phyloP scores from a whole-genome alignment of 495 filamentous ascomycete species.

The Platismatia glauca region DNA sequence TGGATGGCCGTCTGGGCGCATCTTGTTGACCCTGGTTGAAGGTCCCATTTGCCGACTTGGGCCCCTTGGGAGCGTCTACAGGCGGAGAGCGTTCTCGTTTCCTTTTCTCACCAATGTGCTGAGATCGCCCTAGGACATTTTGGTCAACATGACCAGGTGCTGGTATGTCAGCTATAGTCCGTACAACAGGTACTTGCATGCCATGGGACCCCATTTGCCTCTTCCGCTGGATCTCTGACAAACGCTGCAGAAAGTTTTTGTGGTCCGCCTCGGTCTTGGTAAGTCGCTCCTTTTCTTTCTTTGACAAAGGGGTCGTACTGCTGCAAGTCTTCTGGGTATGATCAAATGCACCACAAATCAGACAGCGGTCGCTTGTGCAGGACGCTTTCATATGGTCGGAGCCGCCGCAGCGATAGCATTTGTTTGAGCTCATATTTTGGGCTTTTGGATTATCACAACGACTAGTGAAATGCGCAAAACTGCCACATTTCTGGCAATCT shows the following conservation, averaged over 20 bases:
- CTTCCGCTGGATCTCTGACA: conserved; percentile 33
- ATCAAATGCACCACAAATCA: conserved; percentile 40
- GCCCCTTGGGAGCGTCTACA: conserved; percentile 20
- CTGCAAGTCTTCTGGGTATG: conserved; percentile 33
- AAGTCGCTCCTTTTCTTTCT: conserved; percentile 30
- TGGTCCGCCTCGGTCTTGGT: conserved; percentile 31
- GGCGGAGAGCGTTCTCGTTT: conserved; percentile 34
- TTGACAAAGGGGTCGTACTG: conserved; percentile 29
- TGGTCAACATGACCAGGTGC: conserved; percentile 13
- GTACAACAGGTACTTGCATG: conserved; percentile 38
- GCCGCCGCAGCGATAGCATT: conserved; percentile 39
- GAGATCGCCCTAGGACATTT: conserved; percentile 13
- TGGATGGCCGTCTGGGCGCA: background rate
- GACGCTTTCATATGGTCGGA: conserved; percentile 32
- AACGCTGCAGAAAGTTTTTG: conserved; percentile 28
- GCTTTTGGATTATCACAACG: conserved; percentile 42
- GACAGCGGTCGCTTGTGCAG: conserved; percentile 38
- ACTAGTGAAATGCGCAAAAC: conserved; percentile 38
- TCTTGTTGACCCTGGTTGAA: background rate
- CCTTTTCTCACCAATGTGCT: conserved; percentile 32
- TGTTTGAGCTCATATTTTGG: conserved; percentile 30
- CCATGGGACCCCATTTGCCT: conserved; percentile 40
- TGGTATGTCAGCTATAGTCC: conserved; percentile 26
- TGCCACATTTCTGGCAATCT: conserved; percentile 42
- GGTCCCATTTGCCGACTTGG: background rate